Conservation (phyloP, 2,329 filamentous ascomycete species). For the Xylariaceae sp. region DNA sequence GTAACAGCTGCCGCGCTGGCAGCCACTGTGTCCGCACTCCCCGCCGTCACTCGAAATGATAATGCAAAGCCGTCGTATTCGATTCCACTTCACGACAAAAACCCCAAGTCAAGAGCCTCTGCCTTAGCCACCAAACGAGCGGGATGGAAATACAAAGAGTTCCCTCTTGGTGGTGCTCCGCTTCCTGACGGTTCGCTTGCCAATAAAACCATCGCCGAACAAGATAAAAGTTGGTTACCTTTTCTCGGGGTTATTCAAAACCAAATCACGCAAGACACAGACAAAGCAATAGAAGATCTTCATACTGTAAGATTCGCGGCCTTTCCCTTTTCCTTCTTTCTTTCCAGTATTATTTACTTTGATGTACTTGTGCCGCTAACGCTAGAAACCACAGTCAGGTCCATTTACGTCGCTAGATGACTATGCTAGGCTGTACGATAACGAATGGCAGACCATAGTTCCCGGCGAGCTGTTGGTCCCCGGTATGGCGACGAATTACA, state of each 20-base stretch:
- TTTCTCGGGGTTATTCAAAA: slow-evolving; percentile 8
- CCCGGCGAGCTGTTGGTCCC: slow-evolving; percentile 42
- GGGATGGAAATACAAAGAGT: slow-evolving; percentile 13
- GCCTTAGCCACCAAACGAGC: slow-evolving; percentile 2
- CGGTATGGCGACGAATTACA: slow-evolving; percentile 45
- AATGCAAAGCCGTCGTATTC: too few relatives aligned
- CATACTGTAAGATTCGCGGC: slow-evolving; percentile 3
- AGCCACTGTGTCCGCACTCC: too few relatives aligned
- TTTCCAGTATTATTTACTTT: background rate
- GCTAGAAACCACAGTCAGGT: slow-evolving; percentile 4
- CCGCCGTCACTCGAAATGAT: too few relatives aligned
- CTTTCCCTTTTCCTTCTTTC: too few relatives aligned
- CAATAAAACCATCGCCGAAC: slow-evolving; percentile 1
- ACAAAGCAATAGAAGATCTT: slow-evolving; percentile 1
- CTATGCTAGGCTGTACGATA: slow-evolving; percentile 40
- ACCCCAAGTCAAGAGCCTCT: too few relatives aligned
- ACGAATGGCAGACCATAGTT: slow-evolving; percentile 37
- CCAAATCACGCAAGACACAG: slow-evolving; percentile 8
- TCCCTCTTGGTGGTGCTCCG: slow-evolving; percentile 13
- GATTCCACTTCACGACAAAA: too few relatives aligned
- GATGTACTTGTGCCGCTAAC: background rate
- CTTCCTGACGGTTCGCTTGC: slow-evolving; percentile 11
- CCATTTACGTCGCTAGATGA: slow-evolving; percentile 31
- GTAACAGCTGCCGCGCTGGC: too few relatives aligned
- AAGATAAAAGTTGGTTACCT: slow-evolving; percentile 2